Conservation (phyloP, 202 grass and related monocot species). For the Brachypodium distachyon region DNA sequence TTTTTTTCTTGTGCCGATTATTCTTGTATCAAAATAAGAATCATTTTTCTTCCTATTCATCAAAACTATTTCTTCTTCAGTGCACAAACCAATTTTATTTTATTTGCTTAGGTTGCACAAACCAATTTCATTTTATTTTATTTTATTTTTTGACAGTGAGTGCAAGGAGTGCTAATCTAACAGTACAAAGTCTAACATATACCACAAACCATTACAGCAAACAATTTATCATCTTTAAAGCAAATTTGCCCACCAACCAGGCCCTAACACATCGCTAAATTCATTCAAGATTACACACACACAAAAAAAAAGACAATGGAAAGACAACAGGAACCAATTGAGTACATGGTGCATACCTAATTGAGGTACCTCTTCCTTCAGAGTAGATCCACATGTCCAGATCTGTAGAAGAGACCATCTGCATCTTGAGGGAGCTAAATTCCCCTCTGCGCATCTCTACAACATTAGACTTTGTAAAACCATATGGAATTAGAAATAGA, state of each 20-base stretch:
- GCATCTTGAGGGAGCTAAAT: not conserved
- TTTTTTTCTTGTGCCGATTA: too few species aligned
- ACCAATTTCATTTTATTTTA: not conserved
- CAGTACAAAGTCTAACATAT: not conserved
- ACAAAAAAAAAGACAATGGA: not conserved
- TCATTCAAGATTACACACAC: not conserved
- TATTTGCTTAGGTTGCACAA: too few species aligned
- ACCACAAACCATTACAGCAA: not conserved
- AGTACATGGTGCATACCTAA: not conserved
- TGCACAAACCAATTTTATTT: not conserved
- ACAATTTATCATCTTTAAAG: not conserved
- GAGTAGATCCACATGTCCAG: not conserved
- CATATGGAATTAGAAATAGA: not conserved
- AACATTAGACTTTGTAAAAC: constrained; percentile 6
- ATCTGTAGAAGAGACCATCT: not conserved
- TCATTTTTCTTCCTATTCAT: too few species aligned
- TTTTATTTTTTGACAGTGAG: too few species aligned
- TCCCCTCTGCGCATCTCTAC: not conserved
- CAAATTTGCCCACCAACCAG: not conserved
- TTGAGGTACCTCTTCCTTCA: not conserved
- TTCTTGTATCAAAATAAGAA: too few species aligned
- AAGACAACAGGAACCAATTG: not conserved
- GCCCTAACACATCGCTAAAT: too few species aligned
- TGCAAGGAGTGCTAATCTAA: not conserved
- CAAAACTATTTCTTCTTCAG: too few species aligned